Base-by-base conservation (phyloP, 225 moss, liverwort and hornwort species). In the Sphagnum tenellum region DNA sequence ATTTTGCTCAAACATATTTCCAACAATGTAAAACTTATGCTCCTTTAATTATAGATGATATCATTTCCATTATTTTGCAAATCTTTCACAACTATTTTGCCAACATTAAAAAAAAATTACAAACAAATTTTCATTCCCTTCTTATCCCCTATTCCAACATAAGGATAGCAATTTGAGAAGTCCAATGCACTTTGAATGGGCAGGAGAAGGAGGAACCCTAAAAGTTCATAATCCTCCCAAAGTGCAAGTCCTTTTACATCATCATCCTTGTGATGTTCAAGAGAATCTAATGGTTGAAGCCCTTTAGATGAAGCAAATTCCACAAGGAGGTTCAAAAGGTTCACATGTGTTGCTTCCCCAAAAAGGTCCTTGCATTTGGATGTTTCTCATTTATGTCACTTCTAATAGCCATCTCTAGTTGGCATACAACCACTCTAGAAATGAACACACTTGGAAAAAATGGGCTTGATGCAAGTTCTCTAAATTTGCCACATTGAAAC, bases 341-440 rank as follows among this genome's bases (percentile, higher is more conserved):
- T 59, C 67, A 98, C 72, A 67, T 87, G 80, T 58, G n/a, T n/a
- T 98, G 89, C 61, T 78, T 81, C 98, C 98, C 93, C 70, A 98
- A 98, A 65, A 89, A 90, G 10, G 80, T 66, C 64, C 93, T 85
- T 58, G 93, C 93, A 76, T 69, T 89, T 59, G 82, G 89, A 77
- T 98, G 98, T 67, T 88, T 89, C 64, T 79, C 81, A 64, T 98
- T 88, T 9, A 90, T 74, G 71, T 98, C 98, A 86, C 80, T 93
- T 61, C 87, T 93, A 47, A 85, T 72, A 61, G 93, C 87, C 90
- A 93, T 86, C 66, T 98, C 90, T 67, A 89, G 93, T 74, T 78
- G 83, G 60, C 93, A 88, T 62, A 93, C 98, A 98, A 75, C 98
- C 98, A 98, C 67, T 98, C 98, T 77, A 98, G 78, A 74, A 90